Evolutionary conservation across 129 eudicot genomes (phyloP).

Genomic region (Chrysanthemum makinoi): DNA sequence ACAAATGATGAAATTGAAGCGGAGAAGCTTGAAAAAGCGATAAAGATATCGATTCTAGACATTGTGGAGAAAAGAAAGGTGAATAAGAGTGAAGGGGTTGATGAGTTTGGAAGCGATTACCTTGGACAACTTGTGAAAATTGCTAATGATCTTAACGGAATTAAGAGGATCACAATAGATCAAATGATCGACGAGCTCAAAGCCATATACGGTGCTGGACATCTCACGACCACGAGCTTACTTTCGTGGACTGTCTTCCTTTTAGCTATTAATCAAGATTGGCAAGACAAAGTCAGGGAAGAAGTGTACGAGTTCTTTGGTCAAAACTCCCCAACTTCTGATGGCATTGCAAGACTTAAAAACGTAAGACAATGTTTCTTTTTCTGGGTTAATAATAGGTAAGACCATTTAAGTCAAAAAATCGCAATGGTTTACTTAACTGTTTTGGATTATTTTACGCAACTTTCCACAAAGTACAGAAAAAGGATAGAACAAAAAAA

Average conservation of each 20-base stretch:
- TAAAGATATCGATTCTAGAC: constrained; percentile 47
- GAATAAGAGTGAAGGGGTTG: constrained; percentile 24
- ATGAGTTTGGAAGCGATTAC: constrained; percentile 43
- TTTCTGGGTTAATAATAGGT: not conserved
- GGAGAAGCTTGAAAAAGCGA: constrained; percentile 47
- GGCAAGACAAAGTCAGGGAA: constrained; percentile 58
- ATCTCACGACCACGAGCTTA: constrained; percentile 45
- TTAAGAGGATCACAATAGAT: constrained; percentile 36
- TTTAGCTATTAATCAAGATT: constrained; percentile 43
- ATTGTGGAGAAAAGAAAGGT: constrained; percentile 38
- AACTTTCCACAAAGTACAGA: too few species aligned
- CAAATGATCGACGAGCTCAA: constrained; percentile 57
- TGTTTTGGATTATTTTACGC: too few species aligned
- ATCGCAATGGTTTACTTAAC: too few species aligned
- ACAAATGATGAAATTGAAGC: constrained; percentile 61
- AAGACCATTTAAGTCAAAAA: too few species aligned
- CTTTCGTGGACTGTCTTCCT: constrained; percentile 50
- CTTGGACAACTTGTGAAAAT: constrained; percentile 51
- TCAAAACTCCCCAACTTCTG: constrained; percentile 35
- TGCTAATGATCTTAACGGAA: constrained; percentile 29
- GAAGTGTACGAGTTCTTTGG: constrained; percentile 43
- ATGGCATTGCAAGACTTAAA: constrained; percentile 51
- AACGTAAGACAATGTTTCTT: constrained; percentile 32
- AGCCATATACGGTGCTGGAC: constrained; percentile 52
- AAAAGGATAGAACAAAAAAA: too few species aligned